Percentiles rank a stretch among this genome's conserved stretches.
Evolutionary conservation across 352 stramenopile genomes (phyloP).

Genomic region (Globisporangium orthogonon): DNA sequence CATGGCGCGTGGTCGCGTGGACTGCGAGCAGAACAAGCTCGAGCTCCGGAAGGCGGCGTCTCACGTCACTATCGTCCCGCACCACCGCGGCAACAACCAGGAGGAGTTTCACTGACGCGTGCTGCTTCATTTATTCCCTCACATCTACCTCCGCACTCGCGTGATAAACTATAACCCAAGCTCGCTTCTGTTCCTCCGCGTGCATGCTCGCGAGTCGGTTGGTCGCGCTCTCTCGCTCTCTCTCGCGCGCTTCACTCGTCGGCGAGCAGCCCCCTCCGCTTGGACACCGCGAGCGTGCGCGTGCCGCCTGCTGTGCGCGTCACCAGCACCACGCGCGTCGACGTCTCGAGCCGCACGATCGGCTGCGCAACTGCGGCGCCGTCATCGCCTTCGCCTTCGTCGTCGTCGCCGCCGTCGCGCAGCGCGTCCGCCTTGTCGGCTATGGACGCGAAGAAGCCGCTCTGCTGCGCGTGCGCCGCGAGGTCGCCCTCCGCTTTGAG

Average conservation of each 20-base stretch:
- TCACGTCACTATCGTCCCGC: constrained; percentile 1
- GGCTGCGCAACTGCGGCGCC: constrained; percentile 21
- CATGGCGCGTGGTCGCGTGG: constrained; percentile 13
- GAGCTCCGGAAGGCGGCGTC: constrained; percentile 39
- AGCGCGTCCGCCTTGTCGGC: constrained; percentile 55
- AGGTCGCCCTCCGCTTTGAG: constrained; percentile 65
- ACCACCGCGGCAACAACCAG: constrained; percentile 16
- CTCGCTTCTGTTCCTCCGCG: background rate
- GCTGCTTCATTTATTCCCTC: constrained; percentile 6
- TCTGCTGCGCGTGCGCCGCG: constrained; percentile 31
- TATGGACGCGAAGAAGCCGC: constrained; percentile 76
- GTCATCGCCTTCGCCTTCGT: constrained; percentile 22
- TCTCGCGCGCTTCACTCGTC: constrained; percentile 7
- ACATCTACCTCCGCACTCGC: background rate
- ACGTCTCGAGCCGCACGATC: constrained; percentile 49
- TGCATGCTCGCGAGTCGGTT: too few relatives aligned
- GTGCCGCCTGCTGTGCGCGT: constrained; percentile 41
- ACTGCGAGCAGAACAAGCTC: constrained; percentile 65
- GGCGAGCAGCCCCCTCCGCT: constrained; percentile 21
- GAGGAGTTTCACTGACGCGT: constrained; percentile 14
- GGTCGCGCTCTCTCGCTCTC: background rate
- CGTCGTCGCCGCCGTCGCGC: constrained; percentile 21
- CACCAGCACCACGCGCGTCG: constrained; percentile 45
- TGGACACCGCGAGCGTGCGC: constrained; percentile 61
- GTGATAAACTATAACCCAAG: constrained; percentile 7